Base-by-base conservation (phyloP, 2,329 filamentous ascomycete genomes). In the Beauveria medogensis region DNA sequence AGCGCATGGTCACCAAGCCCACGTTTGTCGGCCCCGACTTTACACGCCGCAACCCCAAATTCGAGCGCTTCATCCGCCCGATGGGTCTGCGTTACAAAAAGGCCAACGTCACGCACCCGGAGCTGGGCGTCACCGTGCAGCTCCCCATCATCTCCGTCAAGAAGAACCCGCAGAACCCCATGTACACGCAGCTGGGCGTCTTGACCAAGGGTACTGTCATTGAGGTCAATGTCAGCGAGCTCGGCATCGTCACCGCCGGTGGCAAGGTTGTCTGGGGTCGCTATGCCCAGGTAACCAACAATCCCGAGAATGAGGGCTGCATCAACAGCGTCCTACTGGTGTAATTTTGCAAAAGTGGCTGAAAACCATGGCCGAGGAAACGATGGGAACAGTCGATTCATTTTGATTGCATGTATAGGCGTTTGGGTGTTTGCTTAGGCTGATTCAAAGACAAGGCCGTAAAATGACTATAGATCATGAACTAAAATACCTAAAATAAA, bases 181-280 rank as follows among this genome's bases (percentile, higher is more conserved):
- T 96, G 71, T 96, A 96, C 76, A 97, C 93, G 0, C 92, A 96
- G 71, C 79, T 97, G 5, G 93, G 93, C 63, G 92, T 96, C 3
- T 74, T 97, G 69, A 93, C 90, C 53, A 92, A 92, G 76, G 91
- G 91, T 65, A 93, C 77, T 0, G 73, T 80, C 55, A 85, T 93
- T 70, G 93, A 97, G 76, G 92, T 97, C 69, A 96, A 99, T 72
- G 92, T 97, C 34, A 89, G 84, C 61, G 94, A 99, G 73, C 76
- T 97, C 64, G 94, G 94, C 65, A 79, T 97, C 64, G 91, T 95
- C 18, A 97, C 94, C 3, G 88, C 92, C 2, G 87, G 86, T 64
- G 94, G 94, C 64, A 97, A 97, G 78, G 91, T 96, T 9, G 91
- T 93, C 7, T 97, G 92, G 92, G 92, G 91, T 67, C 82, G 90